These are phyloP conservation scores for Ceratopteris richardii DNA, from an alignment of 75 land plant genomes.

Conservation along the genomic window DNA sequence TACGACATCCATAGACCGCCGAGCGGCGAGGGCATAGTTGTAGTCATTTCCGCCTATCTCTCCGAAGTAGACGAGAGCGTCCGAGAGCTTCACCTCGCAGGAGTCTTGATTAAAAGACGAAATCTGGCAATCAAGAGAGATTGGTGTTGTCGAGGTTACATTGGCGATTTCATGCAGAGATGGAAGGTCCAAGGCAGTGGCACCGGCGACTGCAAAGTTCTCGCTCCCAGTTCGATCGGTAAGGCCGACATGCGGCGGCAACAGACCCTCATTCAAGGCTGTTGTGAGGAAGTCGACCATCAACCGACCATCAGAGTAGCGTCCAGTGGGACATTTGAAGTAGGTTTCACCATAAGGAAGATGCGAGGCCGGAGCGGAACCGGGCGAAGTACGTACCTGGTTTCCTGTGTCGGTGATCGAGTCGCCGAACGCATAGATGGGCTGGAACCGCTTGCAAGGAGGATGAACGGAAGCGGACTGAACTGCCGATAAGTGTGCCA, in stretches of 20 bases:
- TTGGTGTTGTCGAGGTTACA: constrained; percentile 21
- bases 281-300: constrained; percentile 19
- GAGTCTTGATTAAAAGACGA: constrained; percentile 18
- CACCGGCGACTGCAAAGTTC: constrained; percentile 71
- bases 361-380: constrained; percentile 28
- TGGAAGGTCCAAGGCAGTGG: constrained; percentile 43
- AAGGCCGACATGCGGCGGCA: not conserved
- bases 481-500: too few relatives aligned
- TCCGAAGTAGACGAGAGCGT: constrained; percentile 53
- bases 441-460: too few relatives aligned
- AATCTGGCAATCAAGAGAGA: constrained; percentile 50
- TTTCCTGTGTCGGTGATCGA: too few relatives aligned
- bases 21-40: constrained; percentile 33
- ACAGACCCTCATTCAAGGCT: not conserved
- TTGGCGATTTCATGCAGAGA: constrained; percentile 9
- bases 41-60: constrained; percentile 71
- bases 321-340: too few relatives aligned
- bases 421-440: too few relatives aligned
- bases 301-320: constrained; percentile 35
- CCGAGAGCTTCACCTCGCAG: constrained; percentile 9
- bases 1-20: not conserved
- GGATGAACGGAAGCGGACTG: too few relatives aligned
- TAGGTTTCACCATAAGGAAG: constrained; percentile 29
- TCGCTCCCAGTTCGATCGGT: constrained; percentile 38
- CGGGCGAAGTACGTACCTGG: too few relatives aligned